Base-by-base conservation (phyloP, 306 rosid genomes). In the Alnus rubra region DNA sequence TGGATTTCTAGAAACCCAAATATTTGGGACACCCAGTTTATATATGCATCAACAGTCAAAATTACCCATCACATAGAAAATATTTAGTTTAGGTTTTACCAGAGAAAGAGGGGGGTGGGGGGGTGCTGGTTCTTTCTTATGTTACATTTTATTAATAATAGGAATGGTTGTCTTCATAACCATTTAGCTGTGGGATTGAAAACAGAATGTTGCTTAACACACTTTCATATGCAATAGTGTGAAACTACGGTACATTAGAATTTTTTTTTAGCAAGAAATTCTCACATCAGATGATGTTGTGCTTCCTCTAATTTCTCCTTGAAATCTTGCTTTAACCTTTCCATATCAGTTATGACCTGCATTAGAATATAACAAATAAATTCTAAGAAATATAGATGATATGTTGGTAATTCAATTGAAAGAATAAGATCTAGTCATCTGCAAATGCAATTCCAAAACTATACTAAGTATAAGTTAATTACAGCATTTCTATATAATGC, bases 321-420 rank as follows among this genome's bases (percentile, higher is more conserved):
- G 82, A 86, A 86, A 35, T 88, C 90, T 81, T 89, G 94, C 88
- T 95, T 95, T 51, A 84, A 87, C 80, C 80, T 89, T 84, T 95
- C 98, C 98, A 91, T 91, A 72, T 92, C 94, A 44, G 82, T 76
- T 86, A 95, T 95, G 69, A 92, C 93, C 98, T 95, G 82, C 84
- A 83, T 71, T 56, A 58, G 78, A 82, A 84, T 76, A 31, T 74
- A 77, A 49, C 28, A 75, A 9, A 39, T 50, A 82, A 60, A 54
- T 42, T 78, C 62, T 35, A 59, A 18, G 62, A 48, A 59, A 80
- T 58, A 53, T 48, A 63, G 51, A 42, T 67, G 50, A 67, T 8
- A 9, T 37, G 56, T 49, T 15, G 7, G 28, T 53, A 73, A 69
- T 18, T 9, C 65, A 71, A 16, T 69, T 51, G 35, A 47, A 76